Evolutionary conservation across 2,329 filamentous ascomycete species (phyloP), one percentile per base, ranked within the genome.

Genomic region (Lachnellula cervina): DNA sequence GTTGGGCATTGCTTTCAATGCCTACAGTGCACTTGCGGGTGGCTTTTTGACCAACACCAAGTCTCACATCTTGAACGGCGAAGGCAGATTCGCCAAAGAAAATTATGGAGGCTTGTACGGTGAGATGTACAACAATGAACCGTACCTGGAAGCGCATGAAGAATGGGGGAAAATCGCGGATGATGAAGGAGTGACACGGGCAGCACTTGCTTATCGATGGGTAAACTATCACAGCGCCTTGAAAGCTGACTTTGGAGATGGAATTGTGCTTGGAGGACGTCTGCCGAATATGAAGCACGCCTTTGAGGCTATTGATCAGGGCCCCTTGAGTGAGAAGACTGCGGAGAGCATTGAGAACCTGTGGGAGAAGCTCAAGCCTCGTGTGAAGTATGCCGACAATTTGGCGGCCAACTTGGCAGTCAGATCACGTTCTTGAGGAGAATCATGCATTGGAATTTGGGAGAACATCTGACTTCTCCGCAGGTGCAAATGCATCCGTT

Each of bases 1-100:
- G 47, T 56, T 66, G 14, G 55, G 57, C 2, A 66, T 66, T 7
- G 43, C 38, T 46, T 63, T 63, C 51, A 81, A 85, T 17, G 71
- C 83, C 46, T 85, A 85, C 71, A 86, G 85, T 61, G 83, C 82
- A 0, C 72, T 86, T 34, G 83, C 82, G 2, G 83, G 83, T n/a
- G 84, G 84, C 1, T 71, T 87, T 37, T 80, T 87, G 64, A 78
- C 77, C 21, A 67, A 67, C 16, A 21, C 58, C 4, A 54, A 51
- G 5, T 13, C 63, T 1, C 55, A 54, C 6, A 55, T 35, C 2
- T 47, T 52, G 16, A 38, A 55, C 7, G 58, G 52, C 7, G 44
- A 53, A 16, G 68, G 69, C 13, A 62, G 69, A 2, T 70, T 64
- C 44, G 60, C 59, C 17, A 55, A 46, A 5, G 52, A 54, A 3